Conservation (phyloP, 306 rosid species). For the Cucurbita pepo region DNA sequence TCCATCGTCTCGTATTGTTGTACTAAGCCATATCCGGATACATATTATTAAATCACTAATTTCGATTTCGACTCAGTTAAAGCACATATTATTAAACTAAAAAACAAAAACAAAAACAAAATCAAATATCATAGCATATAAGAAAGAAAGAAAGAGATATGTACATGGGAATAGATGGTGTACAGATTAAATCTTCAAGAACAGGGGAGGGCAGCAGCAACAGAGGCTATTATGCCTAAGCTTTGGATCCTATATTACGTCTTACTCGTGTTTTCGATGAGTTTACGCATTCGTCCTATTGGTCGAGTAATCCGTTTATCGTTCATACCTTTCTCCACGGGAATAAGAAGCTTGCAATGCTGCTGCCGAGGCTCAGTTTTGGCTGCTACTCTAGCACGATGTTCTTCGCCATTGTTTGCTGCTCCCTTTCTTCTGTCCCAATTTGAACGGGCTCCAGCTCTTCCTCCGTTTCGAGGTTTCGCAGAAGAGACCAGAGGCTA, state of each 20-base stretch:
- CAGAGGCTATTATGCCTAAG: not conserved
- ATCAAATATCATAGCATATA: not conserved
- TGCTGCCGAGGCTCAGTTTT: not conserved
- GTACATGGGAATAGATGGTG: not conserved
- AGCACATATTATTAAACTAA: too few species aligned
- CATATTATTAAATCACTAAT: too few species aligned
- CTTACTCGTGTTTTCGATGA: not conserved
- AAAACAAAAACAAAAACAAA: too few species aligned
- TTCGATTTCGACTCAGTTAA: too few species aligned
- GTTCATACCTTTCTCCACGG: not conserved
- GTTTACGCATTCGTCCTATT: not conserved
- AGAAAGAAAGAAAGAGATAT: not conserved
- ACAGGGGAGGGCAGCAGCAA: not conserved
- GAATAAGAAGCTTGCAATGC: not conserved
- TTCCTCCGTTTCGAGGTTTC: slow-evolving; percentile 84
- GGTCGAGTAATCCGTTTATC: not conserved
- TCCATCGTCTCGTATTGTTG: not conserved
- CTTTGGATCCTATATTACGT: not conserved
- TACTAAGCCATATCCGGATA: not conserved
- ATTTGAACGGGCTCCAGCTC: slow-evolving; percentile 97
- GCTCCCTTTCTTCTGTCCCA: slow-evolving; percentile 67
- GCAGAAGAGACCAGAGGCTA: slow-evolving; percentile 81
- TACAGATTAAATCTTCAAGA: not conserved
- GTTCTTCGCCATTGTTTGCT: slow-evolving; percentile 95
- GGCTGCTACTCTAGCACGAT: slow-evolving; percentile 34